phyloP scores from a whole-genome alignment of 2,329 filamentous ascomycete genomes.

The Beauveria sp. region DNA sequence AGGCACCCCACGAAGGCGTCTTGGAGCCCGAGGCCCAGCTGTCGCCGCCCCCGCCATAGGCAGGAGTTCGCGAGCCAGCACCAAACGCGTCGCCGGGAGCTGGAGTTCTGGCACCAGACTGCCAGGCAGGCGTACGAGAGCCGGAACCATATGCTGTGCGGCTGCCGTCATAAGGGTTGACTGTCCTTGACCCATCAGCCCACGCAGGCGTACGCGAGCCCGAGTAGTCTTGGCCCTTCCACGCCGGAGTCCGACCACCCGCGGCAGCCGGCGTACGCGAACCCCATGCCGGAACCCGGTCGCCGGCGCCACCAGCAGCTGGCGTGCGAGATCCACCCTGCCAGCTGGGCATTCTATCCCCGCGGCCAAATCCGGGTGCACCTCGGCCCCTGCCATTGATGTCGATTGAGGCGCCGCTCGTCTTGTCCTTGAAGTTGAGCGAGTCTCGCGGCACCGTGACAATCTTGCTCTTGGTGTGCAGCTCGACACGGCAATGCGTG shows the following conservation, averaged over 20 bases:
- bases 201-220: conserved; percentile 63
- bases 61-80: conserved; percentile 61
- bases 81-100: conserved; percentile 53
- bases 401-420: conserved; percentile 72
- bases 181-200: conserved; percentile 59
- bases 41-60: conserved; percentile 48
- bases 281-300: conserved; percentile 72
- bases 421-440: conserved; percentile 77
- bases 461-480: conserved; percentile 91
- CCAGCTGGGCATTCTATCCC: conserved; percentile 47
- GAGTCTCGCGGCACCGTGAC: conserved; percentile 76
- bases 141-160: conserved; percentile 72
- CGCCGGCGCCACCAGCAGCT: conserved; percentile 49
- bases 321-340: conserved; percentile 62
- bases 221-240: conserved; percentile 44
- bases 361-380: conserved; percentile 38
- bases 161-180: conserved; percentile 64
- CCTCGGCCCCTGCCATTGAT: conserved; percentile 47
- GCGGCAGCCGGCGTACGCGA: conserved; percentile 49
- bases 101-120: conserved; percentile 67
- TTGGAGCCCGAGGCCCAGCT: conserved; percentile 63
- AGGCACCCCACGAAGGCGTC: conserved; percentile 64
- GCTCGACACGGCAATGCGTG: conserved; percentile 75
- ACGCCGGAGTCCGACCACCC: conserved; percentile 55
- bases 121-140: conserved; percentile 68